These are phyloP conservation scores for Coemansia nantahalensis DNA, from an alignment of 192 early-diverging fungal genomes.

Conservation along the genomic window DNA sequence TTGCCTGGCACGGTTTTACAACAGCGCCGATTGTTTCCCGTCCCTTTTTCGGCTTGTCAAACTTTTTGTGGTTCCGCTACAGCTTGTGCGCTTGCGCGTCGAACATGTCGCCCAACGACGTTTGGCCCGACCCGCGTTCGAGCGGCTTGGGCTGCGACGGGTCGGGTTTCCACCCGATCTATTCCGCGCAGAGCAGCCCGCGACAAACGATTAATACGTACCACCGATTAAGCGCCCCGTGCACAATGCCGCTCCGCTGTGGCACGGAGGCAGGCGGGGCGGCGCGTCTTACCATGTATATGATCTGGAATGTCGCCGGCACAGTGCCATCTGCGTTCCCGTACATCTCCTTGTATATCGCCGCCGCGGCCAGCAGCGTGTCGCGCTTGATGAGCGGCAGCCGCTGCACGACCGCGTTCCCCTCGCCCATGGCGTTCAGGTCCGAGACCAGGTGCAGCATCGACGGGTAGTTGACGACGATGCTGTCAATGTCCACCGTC, in stretches of 20 bases:
- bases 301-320: constrained; percentile 91
- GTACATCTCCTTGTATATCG: constrained; percentile 87
- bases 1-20: too few species aligned
- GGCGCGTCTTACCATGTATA: constrained; percentile 15
- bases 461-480: constrained; percentile 86
- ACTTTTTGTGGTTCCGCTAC: constrained; percentile 1
- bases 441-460: constrained; percentile 90
- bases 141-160: constrained; percentile 79
- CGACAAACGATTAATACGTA: background rate
- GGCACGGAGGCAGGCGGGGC: background rate
- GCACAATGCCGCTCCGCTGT: too few species aligned
- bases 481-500: constrained; percentile 91
- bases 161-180: constrained; percentile 95
- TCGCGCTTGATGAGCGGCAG: constrained; percentile 74
- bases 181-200: too few species aligned
- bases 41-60: too few species aligned
- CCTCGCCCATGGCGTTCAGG: constrained; percentile 91
- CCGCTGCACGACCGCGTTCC: constrained; percentile 77
- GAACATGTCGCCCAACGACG: constrained; percentile 73
- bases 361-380: constrained; percentile 78
- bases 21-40: too few species aligned
- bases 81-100: constrained; percentile 36
- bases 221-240: background rate
- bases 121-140: constrained; percentile 73
- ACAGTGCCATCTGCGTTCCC: constrained; percentile 84